Percentiles rank a stretch among this genome's conserved stretches.
Evolutionary conservation across 202 grass and related monocot genomes (phyloP).

Genomic region (Zizania palustris): DNA sequence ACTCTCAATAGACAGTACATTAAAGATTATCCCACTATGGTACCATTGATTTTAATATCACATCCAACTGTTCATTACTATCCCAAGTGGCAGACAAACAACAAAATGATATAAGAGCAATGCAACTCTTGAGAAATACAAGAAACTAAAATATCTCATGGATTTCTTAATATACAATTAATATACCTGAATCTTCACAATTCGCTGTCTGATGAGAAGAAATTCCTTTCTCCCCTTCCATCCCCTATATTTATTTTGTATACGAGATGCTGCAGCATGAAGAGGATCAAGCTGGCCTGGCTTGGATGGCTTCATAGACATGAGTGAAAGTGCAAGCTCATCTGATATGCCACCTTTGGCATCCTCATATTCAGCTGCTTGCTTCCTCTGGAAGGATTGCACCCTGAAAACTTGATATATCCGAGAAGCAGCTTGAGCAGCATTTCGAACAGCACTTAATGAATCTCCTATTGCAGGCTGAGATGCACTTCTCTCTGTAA

Average conservation of each 20-base stretch:
- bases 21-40: constrained; percentile 12
- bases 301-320: constrained; percentile 71
- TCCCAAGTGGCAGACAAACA: not conserved
- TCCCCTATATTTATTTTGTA: constrained; percentile 85
- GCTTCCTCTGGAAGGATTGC: constrained; percentile 84
- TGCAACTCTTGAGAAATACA: not conserved
- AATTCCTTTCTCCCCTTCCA: constrained; percentile 90
- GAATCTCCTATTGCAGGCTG: constrained; percentile 56
- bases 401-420: constrained; percentile 88
- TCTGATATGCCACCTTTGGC: constrained; percentile 59
- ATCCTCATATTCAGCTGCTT: constrained; percentile 65
- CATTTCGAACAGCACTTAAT: constrained; percentile 72
- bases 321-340: constrained; percentile 62
- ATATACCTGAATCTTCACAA: constrained; percentile 86
- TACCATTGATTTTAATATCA: not conserved
- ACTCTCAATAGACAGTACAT: not conserved
- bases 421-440: constrained; percentile 66
- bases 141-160: not conserved
- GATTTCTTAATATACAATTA: not conserved
- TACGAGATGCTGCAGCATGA: constrained; percentile 71
- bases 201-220: constrained; percentile 60
- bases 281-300: constrained; percentile 64
- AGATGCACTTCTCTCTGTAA: constrained; percentile 36
- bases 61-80: constrained; percentile 28
- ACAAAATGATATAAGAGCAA: not conserved